Base-by-base conservation (phyloP, 2,329 filamentous ascomycete species). In the Madurella mycetomatis region DNA sequence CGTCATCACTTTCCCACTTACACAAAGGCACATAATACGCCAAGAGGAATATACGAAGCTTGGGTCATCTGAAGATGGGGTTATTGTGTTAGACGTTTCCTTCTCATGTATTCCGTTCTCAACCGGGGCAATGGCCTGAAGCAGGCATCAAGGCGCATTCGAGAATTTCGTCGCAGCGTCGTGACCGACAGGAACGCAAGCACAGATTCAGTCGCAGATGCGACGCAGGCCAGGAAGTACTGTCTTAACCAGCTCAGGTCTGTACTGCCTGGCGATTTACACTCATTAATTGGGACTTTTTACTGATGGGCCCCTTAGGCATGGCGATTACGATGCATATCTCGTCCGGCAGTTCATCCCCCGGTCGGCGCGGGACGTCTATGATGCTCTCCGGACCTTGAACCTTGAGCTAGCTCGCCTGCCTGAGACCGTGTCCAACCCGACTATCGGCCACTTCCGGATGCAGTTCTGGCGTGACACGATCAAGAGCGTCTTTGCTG, bases 381-480 rank as follows among this genome's bases (percentile, higher is more conserved):
- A 97, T 73, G 82, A 95, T 62, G 90, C 92, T 55, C 84, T 99
- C 54, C 88, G 92, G 59, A 88, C 92, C 48, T 85, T 99, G 70
- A 99, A 99, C 68, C 81, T 97, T 65, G 92, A 96, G 70, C 82
- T 96, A 56, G 89, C 92, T 43, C 83, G 89, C 54, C 87, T 97
- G 58, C 90, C 94, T 54, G 92, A 97, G 72, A 84, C 88, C 12
- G 92, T 94, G 17, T 94, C 89, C 45, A 94, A 88, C 57, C 84
- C 88, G n/a, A 87, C 86, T 4, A 88, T 97, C 57, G 92, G 90
- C 47, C 79, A 86, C 49, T 84, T 97, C 79, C 90, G 94, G 60
- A 86, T 96, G 72, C 90, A 96, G 70, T 97, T 97, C 76, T 97
- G 94, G 89, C 84, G 89, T 47, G 92, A 97, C 64, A 84, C 89